Conservation (phyloP, 805 yeast genomes). For the Lipomyces mesembrius region DNA sequence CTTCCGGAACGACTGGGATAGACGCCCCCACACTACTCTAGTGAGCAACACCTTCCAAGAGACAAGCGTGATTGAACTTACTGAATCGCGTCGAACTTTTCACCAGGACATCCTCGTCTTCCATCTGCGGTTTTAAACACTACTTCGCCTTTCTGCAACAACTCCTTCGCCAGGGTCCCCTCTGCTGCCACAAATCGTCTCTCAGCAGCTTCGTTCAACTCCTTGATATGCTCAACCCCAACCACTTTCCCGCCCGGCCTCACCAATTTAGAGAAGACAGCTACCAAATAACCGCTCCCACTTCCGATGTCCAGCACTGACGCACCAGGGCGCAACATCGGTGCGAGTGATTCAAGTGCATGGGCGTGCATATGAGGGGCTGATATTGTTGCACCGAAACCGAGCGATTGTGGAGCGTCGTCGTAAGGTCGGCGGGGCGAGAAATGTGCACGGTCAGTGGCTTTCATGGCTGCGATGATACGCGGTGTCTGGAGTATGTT, state of each 20-base stretch:
- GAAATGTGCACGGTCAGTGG: conserved; percentile 34
- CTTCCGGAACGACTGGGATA: conserved; percentile 27
- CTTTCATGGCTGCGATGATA: conserved; percentile 23
- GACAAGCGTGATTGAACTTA: conserved; percentile 11
- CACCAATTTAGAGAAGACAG: conserved; percentile 33
- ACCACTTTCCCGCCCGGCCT: conserved; percentile 31
- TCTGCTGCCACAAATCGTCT: conserved; percentile 17
- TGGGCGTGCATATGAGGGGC: conserved; percentile 40
- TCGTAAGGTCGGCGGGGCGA: conserved; percentile 32
- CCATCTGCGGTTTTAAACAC: conserved; percentile 33
- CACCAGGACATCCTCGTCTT: conserved; percentile 29
- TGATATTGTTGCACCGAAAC: conserved; percentile 37
- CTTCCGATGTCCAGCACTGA: conserved; percentile 35
- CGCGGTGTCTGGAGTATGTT: conserved; percentile 24
- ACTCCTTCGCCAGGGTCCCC: conserved; percentile 14
- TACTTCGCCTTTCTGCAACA: conserved; percentile 21
- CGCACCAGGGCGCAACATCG: conserved; percentile 31
- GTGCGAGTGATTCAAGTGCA: conserved; percentile 28
- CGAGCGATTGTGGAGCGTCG: conserved; percentile 36
- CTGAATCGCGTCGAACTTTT: conserved; percentile 37
- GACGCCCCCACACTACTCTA: conserved; percentile 29
- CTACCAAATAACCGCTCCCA: conserved; percentile 37
- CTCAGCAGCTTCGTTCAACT: conserved; percentile 20
- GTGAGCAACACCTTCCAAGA: background rate
- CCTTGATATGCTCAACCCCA: conserved; percentile 35